Evolutionary conservation across 2,329 filamentous ascomycete species (phyloP).

Genomic region (Diplocarpon mali): DNA sequence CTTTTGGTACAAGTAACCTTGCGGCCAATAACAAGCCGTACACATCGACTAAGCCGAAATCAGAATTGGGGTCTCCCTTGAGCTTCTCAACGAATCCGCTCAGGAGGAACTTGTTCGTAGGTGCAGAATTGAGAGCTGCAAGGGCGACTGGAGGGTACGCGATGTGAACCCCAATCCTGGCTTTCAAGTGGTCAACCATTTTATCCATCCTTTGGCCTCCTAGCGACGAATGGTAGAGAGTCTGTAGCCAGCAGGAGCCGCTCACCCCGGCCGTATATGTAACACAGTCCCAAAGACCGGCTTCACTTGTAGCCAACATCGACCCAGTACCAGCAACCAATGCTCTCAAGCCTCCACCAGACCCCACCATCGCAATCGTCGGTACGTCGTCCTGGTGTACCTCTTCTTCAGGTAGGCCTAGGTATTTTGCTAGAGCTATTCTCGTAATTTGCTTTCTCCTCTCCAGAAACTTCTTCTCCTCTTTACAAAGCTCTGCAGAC

Average conservation of each 20-base stretch:
- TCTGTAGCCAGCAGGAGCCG: slow-evolving; percentile 90
- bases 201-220: slow-evolving; percentile 53
- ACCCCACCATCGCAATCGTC: slow-evolving; percentile 86
- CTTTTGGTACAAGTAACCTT: slow-evolving; percentile 73
- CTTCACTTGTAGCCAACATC: slow-evolving; percentile 71
- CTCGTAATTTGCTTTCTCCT: slow-evolving; percentile 59
- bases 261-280: slow-evolving; percentile 95
- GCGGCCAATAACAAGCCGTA: slow-evolving; percentile 82
- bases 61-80: slow-evolving; percentile 66
- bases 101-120: slow-evolving; percentile 86
- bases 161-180: slow-evolving; percentile 76
- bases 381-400: slow-evolving; percentile 92
- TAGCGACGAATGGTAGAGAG: slow-evolving; percentile 75
- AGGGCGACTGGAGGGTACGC: slow-evolving; percentile 83
- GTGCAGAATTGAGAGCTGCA: slow-evolving; percentile 69
- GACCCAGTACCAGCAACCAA: slow-evolving; percentile 86
- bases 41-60: slow-evolving; percentile 85
- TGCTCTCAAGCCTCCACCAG: slow-evolving; percentile 80
- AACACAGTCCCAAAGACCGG: slow-evolving; percentile 83
- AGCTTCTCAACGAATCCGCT: slow-evolving; percentile 86
- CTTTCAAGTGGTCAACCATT: slow-evolving; percentile 77
- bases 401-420: slow-evolving; percentile 64
- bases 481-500: slow-evolving; percentile 67
- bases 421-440: slow-evolving; percentile 69
- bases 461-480: slow-evolving; percentile 65